Base-by-base conservation (phyloP, 2,329 filamentous ascomycete species). In the Fusarium falciforme region DNA sequence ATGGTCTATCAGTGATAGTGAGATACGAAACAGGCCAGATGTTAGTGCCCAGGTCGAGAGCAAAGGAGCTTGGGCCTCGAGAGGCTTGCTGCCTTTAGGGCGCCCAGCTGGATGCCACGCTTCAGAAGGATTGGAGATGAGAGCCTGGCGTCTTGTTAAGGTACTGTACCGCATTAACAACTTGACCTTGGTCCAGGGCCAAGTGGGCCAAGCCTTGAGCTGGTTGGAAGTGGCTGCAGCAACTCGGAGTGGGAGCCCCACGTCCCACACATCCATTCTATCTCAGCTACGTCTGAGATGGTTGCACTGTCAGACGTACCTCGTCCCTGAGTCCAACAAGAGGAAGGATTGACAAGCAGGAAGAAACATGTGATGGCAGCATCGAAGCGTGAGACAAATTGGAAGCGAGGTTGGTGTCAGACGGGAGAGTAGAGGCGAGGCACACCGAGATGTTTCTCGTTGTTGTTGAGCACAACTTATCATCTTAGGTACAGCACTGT, bases 301-400 rank as follows among this genome's bases (percentile, higher is more conserved):
- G 74, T 78, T 69, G 73, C 73, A 77, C 63, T 72, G 73, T 77
- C 67, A 78, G 73, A 76, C 68, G 60, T 71, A 33, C 62, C 70
- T 62, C 59, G 60, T 71, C 67, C 67, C 66, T 70, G 59, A 67
- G 71, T 57, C 71, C 67, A 72, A 76, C 65, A 64, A 36, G 29
- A 76, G 64, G 61, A 68, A 68, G 62, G 65, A 70, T 70, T 75
- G 60, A 58, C 61, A 70, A 61, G 40, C 58, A 49, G 49, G 52
- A 70, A 70, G 61, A 58, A 57, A 59, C 62, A 66, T 72, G 68
- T 77, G 75, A 73, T 61, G 38, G 60, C 40, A 60, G 49, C 35
- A 55, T 12, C 59, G 55, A 60, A 61, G 40, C 49, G 58, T 68
- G 66, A 73, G 66, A 62, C 40, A 64, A 35, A 63, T n/a, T 10